Evolutionary conservation across 805 yeast species (phyloP).

Genomic region (Wickerhamomyces queroliae): DNA sequence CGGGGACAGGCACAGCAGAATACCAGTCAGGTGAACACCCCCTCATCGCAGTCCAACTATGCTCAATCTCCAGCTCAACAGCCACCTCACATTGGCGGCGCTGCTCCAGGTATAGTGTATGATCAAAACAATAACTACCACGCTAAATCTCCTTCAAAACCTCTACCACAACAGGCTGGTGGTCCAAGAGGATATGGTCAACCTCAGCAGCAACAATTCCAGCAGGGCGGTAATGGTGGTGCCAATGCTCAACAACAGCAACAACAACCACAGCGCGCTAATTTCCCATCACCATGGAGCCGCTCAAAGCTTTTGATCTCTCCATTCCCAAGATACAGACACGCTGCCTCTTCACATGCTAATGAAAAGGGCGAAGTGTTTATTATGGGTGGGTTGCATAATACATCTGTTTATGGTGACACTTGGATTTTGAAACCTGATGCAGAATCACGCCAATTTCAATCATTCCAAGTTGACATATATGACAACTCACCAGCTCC

Average conservation of each 20-base stretch:
- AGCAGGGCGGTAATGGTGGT: no score
- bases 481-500: constrained; percentile 86
- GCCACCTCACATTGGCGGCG: no score
- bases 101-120: constrained; percentile 10
- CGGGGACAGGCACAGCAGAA: no score
- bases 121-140: constrained; percentile 20
- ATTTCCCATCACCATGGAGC: constrained; percentile 53
- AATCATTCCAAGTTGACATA: constrained; percentile 55
- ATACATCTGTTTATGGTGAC: constrained; percentile 89
- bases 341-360: constrained; percentile 72
- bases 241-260: constrained; percentile 17
- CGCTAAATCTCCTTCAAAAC: constrained; percentile 19
- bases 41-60: no score
- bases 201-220: constrained; percentile 13
- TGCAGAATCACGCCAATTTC: constrained; percentile 21
- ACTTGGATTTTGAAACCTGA: constrained; percentile 79
- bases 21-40: no score
- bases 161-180: constrained; percentile 2
- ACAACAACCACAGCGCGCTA: constrained; percentile 6
- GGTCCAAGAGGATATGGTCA: no score
- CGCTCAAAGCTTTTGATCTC: constrained; percentile 59
- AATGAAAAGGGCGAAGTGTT: constrained; percentile 78
- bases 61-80: constrained; percentile 7
- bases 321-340: constrained; percentile 94
- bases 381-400: constrained; percentile 93